Conservation (phyloP, 257 asterid genomes). For the Handroanthus guayacan region DNA sequence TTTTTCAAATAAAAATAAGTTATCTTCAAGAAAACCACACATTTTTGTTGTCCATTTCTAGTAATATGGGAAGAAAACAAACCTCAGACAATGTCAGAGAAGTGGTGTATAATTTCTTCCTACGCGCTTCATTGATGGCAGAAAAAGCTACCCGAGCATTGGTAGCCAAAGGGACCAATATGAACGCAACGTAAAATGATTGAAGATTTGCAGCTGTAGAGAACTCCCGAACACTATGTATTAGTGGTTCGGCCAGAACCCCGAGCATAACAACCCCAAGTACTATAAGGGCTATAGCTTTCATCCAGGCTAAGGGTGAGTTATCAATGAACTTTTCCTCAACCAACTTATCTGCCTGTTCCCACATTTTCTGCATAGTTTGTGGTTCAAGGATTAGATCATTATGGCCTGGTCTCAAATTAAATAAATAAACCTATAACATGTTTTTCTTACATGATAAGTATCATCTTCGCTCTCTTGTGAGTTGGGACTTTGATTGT, state of each 20-base stretch:
- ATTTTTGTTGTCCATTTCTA: not conserved
- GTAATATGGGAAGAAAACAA: not conserved
- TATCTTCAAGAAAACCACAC: not conserved
- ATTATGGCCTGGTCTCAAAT: too few relatives aligned
- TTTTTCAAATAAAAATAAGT: not conserved
- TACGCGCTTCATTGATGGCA: slow-evolving; percentile 51
- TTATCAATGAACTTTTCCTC: slow-evolving; percentile 52
- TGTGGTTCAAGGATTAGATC: not conserved
- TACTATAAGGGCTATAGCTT: slow-evolving; percentile 51
- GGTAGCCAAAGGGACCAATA: slow-evolving; percentile 64
- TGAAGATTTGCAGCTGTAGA: slow-evolving; percentile 52
- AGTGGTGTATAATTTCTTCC: slow-evolving; percentile 54
- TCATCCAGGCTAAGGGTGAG: slow-evolving; percentile 54
- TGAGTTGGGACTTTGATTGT: slow-evolving; percentile 15
- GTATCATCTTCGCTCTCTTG: slow-evolving; percentile 46
- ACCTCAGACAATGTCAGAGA: slow-evolving; percentile 76
- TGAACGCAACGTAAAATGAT: slow-evolving; percentile 60
- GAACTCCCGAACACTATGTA: slow-evolving; percentile 57
- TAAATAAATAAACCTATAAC: too few relatives aligned
- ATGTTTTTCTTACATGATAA: slow-evolving; percentile 43
- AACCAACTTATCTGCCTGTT: slow-evolving; percentile 54
- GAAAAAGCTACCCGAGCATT: slow-evolving; percentile 69
- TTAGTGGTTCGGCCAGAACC: slow-evolving; percentile 66
- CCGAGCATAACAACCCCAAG: slow-evolving; percentile 60
- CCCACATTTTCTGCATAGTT: slow-evolving; percentile 65